Evolutionary conservation across 768 basidiomycete species (phyloP), one percentile per base, ranked within the genome.

Genomic region (Boletus rufocinnamomeus): DNA sequence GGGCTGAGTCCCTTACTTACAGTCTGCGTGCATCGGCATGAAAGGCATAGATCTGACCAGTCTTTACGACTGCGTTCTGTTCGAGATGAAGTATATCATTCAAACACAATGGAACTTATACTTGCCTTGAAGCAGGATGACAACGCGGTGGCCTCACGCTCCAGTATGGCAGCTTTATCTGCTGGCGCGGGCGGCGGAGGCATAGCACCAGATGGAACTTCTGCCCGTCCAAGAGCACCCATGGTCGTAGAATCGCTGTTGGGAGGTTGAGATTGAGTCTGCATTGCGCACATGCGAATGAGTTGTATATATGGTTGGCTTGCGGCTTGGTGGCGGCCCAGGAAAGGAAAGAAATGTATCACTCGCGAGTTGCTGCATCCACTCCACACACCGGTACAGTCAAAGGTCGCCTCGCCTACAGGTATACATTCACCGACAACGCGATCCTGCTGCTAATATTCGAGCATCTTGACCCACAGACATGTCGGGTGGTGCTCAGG

Each of bases 21-120:
- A 91, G 76, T 75, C 79, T 82, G 60, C 77, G 80, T 45, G 84
- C 75, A 60, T 90, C 86, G 1, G 82, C 77, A 65, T 89, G 86
- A 67, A 89, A 91, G 9, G 78, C 75, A 63, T 89, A 87, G 17
- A 92, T 78, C 66, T 91, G 84, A 6, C 82, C 88, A 2, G 88
- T 86, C 70, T 84, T 89, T 5, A 89, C 74, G 7, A 84, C 80
- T n/a, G 84, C 83, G 63, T 83, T 84, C 88, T 80, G 54, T 21
- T 57, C 38, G 30, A 34, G 23, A 32, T 67, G 21, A 63, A 49
- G 32, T 44, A 19, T 16, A 19, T 21, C 44, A 4, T 28, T 30
- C 23, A 35, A 30, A 60, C 43, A 14, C 41, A 5, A 17, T n/a
- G 14, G 9, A 45, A 48, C 10, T 38, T 23, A 28, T 10, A 60